Base-by-base conservation (phyloP, 2,329 filamentous ascomycete species). In the Aureobasidium pullulans region DNA sequence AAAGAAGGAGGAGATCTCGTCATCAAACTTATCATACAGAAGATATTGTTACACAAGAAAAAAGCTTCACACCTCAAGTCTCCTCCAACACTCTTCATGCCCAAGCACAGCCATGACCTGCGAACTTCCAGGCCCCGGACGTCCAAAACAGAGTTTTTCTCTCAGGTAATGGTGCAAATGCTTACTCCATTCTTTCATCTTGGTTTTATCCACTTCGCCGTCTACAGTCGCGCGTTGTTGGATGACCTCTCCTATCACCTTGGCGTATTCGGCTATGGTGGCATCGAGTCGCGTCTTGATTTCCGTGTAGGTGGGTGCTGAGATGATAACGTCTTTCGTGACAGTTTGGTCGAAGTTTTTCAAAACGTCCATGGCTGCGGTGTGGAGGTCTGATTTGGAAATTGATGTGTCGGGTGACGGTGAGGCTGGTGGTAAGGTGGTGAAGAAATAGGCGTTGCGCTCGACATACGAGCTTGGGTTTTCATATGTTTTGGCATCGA, bases 381-480 rank as follows among this genome's bases (percentile, higher is more conserved):
- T 32, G 19, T 34, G 42, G 13, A 61, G 49, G 10, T 61, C 48
- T 1, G 48, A 4, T 11, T 15, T 34, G 3, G 44, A 16, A 15
- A 64, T 59, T 15, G 47, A 15, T 16, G 32, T 31, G 23, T 50
- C 50, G n/a, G 54, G 37, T 11, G 54, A 29, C 6, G 47, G 28
- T 29, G 57, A 32, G 5, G 46, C 39, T 39, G 60, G 61, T 28
- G 56, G 39, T 8, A 62, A 60, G 13, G 46, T 54, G 43, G 60
- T 59, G 64, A 88, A 86, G 71, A 88, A 83, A 66, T 83, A 81
- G 31, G 72, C 68, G 67, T 84, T 83, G 36, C 80, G 77, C 34
- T 77, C 67, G 7, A 83, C 71, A 68, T 86, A 88, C 19, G 81
- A 75, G 4, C 71, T 62, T 0, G 83, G 76, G 15, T 76, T 83